Evolutionary conservation across 1,284 basidiomycete species (phyloP).

Genomic region (Ceratobasidium sp.): DNA sequence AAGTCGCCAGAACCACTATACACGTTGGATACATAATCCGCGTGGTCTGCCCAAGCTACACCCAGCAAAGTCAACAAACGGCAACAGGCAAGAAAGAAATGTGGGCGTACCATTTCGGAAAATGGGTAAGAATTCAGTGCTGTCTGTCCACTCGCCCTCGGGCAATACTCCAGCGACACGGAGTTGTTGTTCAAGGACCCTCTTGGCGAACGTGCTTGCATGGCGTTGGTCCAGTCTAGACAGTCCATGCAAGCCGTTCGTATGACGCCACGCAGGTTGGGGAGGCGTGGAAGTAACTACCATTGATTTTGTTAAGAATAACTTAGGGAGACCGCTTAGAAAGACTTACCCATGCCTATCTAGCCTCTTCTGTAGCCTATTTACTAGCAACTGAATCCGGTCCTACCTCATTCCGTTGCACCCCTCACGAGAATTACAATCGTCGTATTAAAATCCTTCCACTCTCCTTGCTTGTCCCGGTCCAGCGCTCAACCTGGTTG

Average conservation of each 20-base stretch:
- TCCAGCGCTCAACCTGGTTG: constrained; percentile 51
- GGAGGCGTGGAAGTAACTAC: constrained; percentile 79
- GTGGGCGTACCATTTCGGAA: constrained; percentile 83
- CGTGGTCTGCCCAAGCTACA: constrained; percentile 97
- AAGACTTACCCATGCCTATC: constrained; percentile 71
- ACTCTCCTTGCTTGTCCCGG: constrained; percentile 42
- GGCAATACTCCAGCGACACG: constrained; percentile 75
- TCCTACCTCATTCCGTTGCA: constrained; percentile 97
- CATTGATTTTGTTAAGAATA: constrained; percentile 21
- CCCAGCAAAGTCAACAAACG: constrained; percentile 23
- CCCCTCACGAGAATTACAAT: constrained; percentile 98
- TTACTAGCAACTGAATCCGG: constrained; percentile 85
- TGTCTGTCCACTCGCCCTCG: constrained; percentile 75
- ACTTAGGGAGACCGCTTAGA: constrained; percentile 1
- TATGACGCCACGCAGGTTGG: constrained; percentile 66
- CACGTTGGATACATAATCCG: constrained; percentile 88
- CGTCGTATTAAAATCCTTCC: constrained; percentile 80
- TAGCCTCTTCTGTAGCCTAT: constrained; percentile 79
- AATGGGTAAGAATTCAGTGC: constrained; percentile 78
- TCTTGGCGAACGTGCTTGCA: constrained; percentile 89
- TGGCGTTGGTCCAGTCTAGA: constrained; percentile 96
- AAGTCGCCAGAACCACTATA: constrained; percentile 98
- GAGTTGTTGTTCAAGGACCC: constrained; percentile 85
- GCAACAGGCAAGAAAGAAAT: background rate
- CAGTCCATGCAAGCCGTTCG: constrained; percentile 79